These are phyloP conservation scores for Mortierella sp. DNA, from an alignment of 371 early-diverging fungal species.

Conservation along the genomic window DNA sequence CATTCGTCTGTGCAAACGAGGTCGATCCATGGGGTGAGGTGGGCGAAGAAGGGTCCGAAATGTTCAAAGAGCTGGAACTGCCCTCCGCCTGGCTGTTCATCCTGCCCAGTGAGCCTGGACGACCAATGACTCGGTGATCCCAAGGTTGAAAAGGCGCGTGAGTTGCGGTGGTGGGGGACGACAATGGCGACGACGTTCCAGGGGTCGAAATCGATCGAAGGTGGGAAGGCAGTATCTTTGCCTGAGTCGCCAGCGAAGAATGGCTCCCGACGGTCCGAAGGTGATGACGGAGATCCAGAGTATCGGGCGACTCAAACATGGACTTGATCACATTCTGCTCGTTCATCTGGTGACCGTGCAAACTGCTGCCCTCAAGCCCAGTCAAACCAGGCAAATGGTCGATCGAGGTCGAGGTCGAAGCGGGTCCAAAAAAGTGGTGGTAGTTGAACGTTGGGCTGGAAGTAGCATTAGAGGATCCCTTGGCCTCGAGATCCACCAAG, in stretches of 20 bases:
- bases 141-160: slow-evolving; percentile 22
- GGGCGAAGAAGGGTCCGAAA: slow-evolving; percentile 37
- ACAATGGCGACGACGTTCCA: slow-evolving; percentile 32
- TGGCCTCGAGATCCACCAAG: slow-evolving; percentile 23
- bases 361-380: not conserved
- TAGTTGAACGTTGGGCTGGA: slow-evolving; percentile 26
- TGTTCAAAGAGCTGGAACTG: slow-evolving; percentile 39
- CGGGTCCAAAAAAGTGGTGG: slow-evolving; percentile 31
- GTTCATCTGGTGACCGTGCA: slow-evolving; percentile 30
- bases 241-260: slow-evolving; percentile 24
- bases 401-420: not conserved
- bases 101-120: slow-evolving; percentile 43
- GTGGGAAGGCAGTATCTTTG: slow-evolving; percentile 55
- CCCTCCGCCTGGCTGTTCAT: slow-evolving; percentile 47
- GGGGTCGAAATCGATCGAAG: slow-evolving; percentile 49
- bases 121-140: slow-evolving; percentile 40
- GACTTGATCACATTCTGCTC: slow-evolving; percentile 55
- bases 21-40: slow-evolving; percentile 36
- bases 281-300: slow-evolving; percentile 43
- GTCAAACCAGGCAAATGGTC: not conserved
- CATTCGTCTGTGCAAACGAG: slow-evolving; percentile 4
- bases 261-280: slow-evolving; percentile 52
- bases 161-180: slow-evolving; percentile 29
- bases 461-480: slow-evolving; percentile 1
- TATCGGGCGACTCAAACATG: slow-evolving; percentile 56